phyloP scores from a whole-genome alignment of 2,329 filamentous ascomycete genomes.

The Cercospora zeae-maydis region DNA sequence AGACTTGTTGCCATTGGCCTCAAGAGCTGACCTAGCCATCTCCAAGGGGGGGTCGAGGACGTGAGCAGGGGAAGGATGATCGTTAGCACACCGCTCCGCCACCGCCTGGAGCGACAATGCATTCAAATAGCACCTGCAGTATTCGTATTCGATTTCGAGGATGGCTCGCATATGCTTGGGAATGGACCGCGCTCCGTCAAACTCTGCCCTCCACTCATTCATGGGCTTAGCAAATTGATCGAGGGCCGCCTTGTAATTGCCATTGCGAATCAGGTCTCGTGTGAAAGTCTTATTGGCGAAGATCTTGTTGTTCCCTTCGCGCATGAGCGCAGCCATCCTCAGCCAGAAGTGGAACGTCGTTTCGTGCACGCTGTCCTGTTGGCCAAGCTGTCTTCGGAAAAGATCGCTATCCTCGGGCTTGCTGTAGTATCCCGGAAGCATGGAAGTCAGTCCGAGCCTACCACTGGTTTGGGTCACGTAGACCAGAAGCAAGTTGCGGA shows the following conservation, averaged over 20 bases:
- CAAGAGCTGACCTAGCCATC: conserved; percentile 34
- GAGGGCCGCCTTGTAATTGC: conserved; percentile 76
- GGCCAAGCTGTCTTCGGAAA: conserved; percentile 28
- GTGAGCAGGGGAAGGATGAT: conserved; percentile 49
- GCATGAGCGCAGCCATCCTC: conserved; percentile 88
- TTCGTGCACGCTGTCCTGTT: conserved; percentile 45
- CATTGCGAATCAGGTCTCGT: conserved; percentile 80
- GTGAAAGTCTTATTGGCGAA: conserved; percentile 87
- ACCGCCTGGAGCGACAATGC: conserved; percentile 91
- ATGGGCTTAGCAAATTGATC: conserved; percentile 78
- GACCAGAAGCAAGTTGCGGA: conserved; percentile 81
- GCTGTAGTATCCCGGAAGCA: conserved; percentile 63
- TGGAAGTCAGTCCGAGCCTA: conserved; percentile 85
- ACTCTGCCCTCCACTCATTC: conserved; percentile 73
- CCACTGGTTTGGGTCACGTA: conserved; percentile 94
- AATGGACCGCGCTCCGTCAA: conserved; percentile 62
- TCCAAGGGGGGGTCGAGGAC: conserved; percentile 31
- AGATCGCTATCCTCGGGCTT: conserved; percentile 37
- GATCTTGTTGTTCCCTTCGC: conserved; percentile 80
- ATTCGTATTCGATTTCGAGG: conserved; percentile 90
- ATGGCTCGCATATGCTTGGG: conserved; percentile 65
- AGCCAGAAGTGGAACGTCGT: conserved; percentile 80
- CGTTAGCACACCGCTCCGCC: conserved; percentile 83
- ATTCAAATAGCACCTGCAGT: conserved; percentile 91
- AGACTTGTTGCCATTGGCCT: conserved; percentile 36